Percentiles rank a stretch among this genome's conserved stretches.
Conservation (phyloP, 1,139 yeast genomes). For the Meyerozyma guilliermondii region DNA sequence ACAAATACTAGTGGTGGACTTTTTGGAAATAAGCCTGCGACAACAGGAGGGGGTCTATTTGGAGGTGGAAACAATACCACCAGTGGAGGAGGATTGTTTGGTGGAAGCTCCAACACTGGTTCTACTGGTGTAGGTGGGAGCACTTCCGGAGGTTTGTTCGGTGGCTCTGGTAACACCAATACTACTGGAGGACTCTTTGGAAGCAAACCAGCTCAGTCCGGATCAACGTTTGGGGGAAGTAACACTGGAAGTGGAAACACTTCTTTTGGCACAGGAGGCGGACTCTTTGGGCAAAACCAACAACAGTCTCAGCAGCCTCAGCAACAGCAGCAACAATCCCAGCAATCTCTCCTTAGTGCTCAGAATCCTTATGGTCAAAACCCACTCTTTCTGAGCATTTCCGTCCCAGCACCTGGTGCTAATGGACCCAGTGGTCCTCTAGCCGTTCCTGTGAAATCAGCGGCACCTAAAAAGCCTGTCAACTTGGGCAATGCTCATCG, state of each 20-base stretch:
- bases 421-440: conserved; percentile 31
- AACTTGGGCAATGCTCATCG: conserved; percentile 61
- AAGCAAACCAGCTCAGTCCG: conserved; percentile 9
- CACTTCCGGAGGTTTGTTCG: conserved; percentile 20
- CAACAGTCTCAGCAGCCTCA: conserved; percentile 4
- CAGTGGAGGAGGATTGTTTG: conserved; percentile 9
- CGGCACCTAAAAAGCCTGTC: conserved; percentile 48
- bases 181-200: conserved; percentile 23
- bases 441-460: conserved; percentile 43
- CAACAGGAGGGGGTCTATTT: conserved; percentile 13
- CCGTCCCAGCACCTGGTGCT: conserved; percentile 15
- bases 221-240: conserved; percentile 6
- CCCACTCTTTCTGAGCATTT: conserved; percentile 52
- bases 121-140: conserved; percentile 3
- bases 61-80: conserved; percentile 12
- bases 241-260: conserved; percentile 7
- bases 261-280: conserved; percentile 8
- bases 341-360: neutral
- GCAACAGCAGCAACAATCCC: conserved; percentile 3
- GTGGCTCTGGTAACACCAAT: conserved; percentile 17
- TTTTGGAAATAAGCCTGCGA: conserved; percentile 21
- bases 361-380: conserved; percentile 73
- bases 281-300: conserved; percentile 9
- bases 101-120: conserved; percentile 3
- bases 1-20: conserved; percentile 17